Evolutionary conservation across 495 filamentous ascomycete genomes (phyloP), one percentile per base, ranked within the genome.

Genomic region (Podospora australis): DNA sequence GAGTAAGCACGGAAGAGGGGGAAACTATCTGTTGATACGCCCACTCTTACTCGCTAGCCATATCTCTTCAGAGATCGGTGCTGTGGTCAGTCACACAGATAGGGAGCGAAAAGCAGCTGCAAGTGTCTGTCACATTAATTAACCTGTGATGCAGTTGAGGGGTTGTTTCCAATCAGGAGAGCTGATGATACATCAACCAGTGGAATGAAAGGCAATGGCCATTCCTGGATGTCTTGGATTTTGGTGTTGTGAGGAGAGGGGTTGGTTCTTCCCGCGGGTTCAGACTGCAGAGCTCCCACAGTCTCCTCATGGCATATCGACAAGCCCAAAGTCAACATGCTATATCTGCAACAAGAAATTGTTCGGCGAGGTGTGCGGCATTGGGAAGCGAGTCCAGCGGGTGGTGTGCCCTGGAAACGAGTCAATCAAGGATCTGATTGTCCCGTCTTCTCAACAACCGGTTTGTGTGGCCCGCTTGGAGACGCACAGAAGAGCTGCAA

Each of bases 31-130:
- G n/a, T 36, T 17, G 32, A 36, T 17, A 29, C 13, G 13, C 8
- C 21, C 14, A 24, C 25, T 25, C 44, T 32, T 30, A 47, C 45
- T 44, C 45, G 45, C 20, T 23, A 44, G 50, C 44, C 39, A 32
- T 30, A 38, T 29, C 23, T 46, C 32, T 34, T 44, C 13, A 23
- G 8, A 38, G 29, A 48, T n/a, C 23, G 39, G 50, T 20, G 23
- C 45, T 23, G 21, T 26, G 21, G 23, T n/a, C n/a, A n/a, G 46
- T 54, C 35, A 40, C 51, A 54, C 51, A 6, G 32, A n/a, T 36
- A n/a, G n/a, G n/a, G n/a, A n/a, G n/a, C n/a, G n/a, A n/a, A n/a
- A 36, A 36, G 32, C 29, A 24, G 51, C 41, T 55, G 52, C 47
- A 47, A 36, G 51, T 39, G 19, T 42, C 41, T 13, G n/a, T 36